Percentiles rank a stretch among this genome's conserved stretches.
These are phyloP conservation scores for Zoysia japonica DNA, from an alignment of 176 grass and related monocot species.

Conservation along the genomic window DNA sequence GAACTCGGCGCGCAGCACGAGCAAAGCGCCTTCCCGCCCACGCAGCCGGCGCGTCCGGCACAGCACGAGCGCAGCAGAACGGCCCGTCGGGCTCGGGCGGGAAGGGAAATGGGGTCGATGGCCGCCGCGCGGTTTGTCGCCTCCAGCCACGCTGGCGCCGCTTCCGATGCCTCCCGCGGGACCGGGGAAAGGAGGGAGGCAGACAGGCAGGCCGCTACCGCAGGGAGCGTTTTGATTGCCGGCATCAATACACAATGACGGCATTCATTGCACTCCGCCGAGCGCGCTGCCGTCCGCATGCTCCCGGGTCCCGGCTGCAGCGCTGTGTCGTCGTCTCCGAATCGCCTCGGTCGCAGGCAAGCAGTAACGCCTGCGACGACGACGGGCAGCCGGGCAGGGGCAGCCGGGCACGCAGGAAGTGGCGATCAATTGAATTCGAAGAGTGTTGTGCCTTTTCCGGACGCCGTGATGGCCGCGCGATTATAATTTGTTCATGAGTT, in stretches of 20 bases:
- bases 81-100: not conserved
- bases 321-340: not conserved
- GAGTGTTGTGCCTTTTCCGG: not conserved
- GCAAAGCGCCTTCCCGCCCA: too few relatives aligned
- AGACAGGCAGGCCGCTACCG: not conserved
- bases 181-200: not conserved
- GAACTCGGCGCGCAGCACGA: too few relatives aligned
- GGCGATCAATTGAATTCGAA: not conserved
- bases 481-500: not conserved
- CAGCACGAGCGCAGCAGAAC: not conserved
- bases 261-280: constrained; percentile 44
- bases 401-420: too few relatives aligned
- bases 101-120: not conserved
- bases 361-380: not conserved
- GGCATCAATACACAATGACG: constrained; percentile 43
- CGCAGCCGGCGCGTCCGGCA: too few relatives aligned
- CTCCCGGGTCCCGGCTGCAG: too few relatives aligned
- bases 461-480: not conserved
- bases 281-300: not conserved
- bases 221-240: constrained; percentile 36
- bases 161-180: not conserved
- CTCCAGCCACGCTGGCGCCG: not conserved
- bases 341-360: not conserved
- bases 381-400: not conserved
- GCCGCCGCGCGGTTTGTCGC: not conserved